Conservation (phyloP, 106 monocot genomes). For the Dioscorea alata region DNA sequence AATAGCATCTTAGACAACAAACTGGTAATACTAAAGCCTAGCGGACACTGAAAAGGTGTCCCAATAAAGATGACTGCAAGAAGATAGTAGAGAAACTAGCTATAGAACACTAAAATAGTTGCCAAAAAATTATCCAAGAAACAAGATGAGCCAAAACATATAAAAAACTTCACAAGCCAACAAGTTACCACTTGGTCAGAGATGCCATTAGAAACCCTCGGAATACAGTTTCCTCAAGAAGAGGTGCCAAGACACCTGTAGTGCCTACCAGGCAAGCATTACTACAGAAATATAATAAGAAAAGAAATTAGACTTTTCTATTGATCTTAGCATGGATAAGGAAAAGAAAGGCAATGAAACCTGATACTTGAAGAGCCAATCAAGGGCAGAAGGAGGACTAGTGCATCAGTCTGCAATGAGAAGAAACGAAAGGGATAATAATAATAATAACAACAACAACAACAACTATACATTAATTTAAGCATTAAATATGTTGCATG, state of each 20-base stretch:
- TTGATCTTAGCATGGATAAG: not conserved
- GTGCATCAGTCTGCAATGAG: conserved; percentile 64
- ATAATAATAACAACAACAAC: not conserved
- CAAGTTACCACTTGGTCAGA: conserved; percentile 76
- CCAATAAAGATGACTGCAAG: no score
- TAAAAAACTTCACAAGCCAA: not conserved
- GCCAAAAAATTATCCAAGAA: not conserved
- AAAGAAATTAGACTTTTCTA: not conserved
- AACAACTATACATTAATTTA: not conserved
- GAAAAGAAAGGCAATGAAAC: conserved; percentile 17
- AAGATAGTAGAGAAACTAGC: no score
- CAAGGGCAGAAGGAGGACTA: conserved; percentile 70
- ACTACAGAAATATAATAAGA: conserved; percentile 26
- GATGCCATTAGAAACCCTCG: conserved; percentile 89
- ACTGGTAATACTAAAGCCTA: no score
- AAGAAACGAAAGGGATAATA: not conserved
- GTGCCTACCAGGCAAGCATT: conserved; percentile 73
- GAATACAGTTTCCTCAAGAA: conserved; percentile 96
- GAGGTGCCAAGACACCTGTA: conserved; percentile 79
- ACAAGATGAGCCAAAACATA: not conserved
- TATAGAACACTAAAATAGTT: no score
- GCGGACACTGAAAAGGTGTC: no score
- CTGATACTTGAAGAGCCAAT: conserved; percentile 82
- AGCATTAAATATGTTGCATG: not conserved
- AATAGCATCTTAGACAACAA: no score